A percentile compares a stretch with the other conserved stretches of the same genome.
Evolutionary conservation across 345 rosid species (phyloP).

Genomic region (Brassica rapa): DNA sequence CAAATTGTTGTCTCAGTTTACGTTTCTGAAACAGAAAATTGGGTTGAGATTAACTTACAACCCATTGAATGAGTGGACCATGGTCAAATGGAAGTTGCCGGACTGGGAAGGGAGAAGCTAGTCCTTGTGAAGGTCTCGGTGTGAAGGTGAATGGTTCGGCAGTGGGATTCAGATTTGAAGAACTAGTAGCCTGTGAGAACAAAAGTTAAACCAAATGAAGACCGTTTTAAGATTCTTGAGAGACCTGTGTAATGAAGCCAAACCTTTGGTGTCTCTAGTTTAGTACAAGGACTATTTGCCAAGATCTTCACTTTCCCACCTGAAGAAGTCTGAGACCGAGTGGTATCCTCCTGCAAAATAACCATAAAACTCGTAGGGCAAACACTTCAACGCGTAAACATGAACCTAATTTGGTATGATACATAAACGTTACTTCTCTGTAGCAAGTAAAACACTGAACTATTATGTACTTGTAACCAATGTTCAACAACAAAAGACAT

Average conservation of each 20-base stretch:
- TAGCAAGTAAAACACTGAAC: no score
- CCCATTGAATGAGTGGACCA: conserved; percentile 1
- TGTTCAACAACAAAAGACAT: no score
- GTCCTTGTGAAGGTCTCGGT: conserved; percentile 9
- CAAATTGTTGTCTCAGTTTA: neutral
- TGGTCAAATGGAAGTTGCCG: conserved; percentile 21
- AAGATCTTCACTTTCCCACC: conserved; percentile 24
- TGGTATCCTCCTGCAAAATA: conserved; percentile 26
- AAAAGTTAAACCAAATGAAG: conserved; percentile 5
- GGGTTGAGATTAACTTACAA: conserved; percentile 24
- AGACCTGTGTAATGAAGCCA: conserved; percentile 1
- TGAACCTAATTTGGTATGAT: conserved; percentile 1
- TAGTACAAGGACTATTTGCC: conserved; percentile 15
- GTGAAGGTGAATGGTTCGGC: conserved; percentile 31
- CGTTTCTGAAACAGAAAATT: conserved; percentile 12
- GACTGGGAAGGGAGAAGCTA: conserved; percentile 22
- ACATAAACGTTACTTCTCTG: no score
- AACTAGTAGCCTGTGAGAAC: conserved; percentile 22
- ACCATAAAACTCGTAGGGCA: conserved; percentile 5
- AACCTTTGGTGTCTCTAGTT: conserved; percentile 31
- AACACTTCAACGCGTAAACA: conserved; percentile 1
- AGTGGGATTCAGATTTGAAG: conserved; percentile 27
- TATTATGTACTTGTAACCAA: no score
- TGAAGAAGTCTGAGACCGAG: conserved; percentile 27
- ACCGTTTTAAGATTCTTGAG: neutral